A percentile compares a stretch with the other conserved stretches of the same genome.
Evolutionary conservation across 2,329 filamentous ascomycete species (phyloP).

Genomic region (Gremmenia infestans): DNA sequence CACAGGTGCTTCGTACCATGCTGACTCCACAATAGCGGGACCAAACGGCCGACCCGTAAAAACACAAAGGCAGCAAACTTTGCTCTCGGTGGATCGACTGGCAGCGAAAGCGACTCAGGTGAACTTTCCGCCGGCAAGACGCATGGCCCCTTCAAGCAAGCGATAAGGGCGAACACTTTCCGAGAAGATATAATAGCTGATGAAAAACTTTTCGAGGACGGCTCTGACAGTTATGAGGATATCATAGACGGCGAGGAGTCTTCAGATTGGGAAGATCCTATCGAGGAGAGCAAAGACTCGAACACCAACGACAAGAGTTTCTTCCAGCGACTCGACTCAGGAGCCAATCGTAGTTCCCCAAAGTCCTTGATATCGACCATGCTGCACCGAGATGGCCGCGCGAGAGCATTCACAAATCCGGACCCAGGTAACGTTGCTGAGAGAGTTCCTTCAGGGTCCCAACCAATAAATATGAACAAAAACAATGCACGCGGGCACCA

Average conservation of each 20-base stretch:
- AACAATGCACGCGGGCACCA: neutral
- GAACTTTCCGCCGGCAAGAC: neutral
- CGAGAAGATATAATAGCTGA: neutral
- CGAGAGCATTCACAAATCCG: neutral
- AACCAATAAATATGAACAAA: neutral
- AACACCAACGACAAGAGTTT: no score
- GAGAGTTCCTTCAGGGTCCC: neutral
- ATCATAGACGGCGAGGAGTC: neutral
- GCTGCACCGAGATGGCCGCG: neutral
- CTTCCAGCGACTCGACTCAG: neutral
- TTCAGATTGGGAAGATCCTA: neutral
- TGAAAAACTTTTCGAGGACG: neutral
- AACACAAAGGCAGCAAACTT: neutral
- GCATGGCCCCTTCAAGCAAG: neutral
- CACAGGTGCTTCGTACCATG: neutral
- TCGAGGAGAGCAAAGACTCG: neutral
- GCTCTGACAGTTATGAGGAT: neutral
- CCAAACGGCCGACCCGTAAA: neutral
- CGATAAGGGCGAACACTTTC: neutral
- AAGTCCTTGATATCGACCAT: neutral
- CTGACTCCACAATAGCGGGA: neutral
- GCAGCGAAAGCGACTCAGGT: neutral
- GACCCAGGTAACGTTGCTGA: neutral
- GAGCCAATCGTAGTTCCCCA: neutral
- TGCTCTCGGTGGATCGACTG: neutral